phyloP scores from a whole-genome alignment of 306 rosid species.

The Corylus avellana region DNA sequence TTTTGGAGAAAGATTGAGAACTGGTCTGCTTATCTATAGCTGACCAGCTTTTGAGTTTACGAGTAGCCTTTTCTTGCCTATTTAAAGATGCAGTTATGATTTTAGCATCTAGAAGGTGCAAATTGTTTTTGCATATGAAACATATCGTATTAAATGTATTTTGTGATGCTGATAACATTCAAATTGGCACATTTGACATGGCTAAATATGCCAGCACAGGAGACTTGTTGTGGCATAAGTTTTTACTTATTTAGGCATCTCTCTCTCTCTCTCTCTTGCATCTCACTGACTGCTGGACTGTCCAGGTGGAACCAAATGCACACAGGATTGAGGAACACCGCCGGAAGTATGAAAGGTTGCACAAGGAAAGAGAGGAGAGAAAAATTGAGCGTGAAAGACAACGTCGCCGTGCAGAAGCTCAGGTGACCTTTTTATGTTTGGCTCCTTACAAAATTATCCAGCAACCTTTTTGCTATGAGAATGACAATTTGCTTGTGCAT shows the following conservation, averaged over 20 bases:
- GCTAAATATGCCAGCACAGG: neutral
- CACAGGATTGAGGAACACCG: conserved; percentile 89
- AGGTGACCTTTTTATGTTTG: conserved; percentile 45
- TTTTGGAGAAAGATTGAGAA: neutral
- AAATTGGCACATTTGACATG: neutral
- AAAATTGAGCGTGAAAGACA: conserved; percentile 62
- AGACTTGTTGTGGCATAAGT: neutral
- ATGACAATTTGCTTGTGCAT: conserved; percentile 23
- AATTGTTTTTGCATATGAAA: neutral
- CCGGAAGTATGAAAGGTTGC: conserved; percentile 86
- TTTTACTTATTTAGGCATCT: neutral
- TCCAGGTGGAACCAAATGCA: conserved; percentile 87
- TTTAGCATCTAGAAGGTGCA: neutral
- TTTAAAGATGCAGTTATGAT: neutral
- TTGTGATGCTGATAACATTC: neutral
- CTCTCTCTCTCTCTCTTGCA: neutral
- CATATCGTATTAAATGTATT: neutral
- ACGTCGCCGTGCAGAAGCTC: conserved; percentile 83
- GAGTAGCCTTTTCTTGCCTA: neutral
- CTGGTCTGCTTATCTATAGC: neutral
- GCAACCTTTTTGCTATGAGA: conserved; percentile 4
- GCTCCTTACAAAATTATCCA: neutral
- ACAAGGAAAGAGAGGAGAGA: conserved; percentile 75
- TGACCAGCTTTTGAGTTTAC: neutral
- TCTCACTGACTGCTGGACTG: conserved; percentile 27